A percentile compares a stretch with the other conserved stretches of the same genome.
Conservation (phyloP, 257 asterid species). For the Thymus quinquecostatus region DNA sequence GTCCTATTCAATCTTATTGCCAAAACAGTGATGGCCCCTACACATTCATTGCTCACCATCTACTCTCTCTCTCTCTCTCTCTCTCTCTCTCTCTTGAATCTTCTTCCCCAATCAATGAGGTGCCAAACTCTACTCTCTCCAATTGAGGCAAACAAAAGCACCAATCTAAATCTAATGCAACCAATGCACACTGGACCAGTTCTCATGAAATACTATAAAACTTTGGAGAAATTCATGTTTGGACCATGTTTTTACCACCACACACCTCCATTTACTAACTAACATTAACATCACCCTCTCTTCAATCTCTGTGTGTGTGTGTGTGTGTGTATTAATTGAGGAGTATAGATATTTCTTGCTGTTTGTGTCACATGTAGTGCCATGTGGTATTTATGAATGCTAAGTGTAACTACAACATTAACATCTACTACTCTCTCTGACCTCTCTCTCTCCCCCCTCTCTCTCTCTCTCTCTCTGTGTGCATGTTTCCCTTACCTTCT, state of each 20-base stretch:
- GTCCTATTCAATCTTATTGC: slow-evolving; percentile 30
- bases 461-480: background rate
- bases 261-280: background rate
- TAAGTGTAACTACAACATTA: slow-evolving; percentile 26
- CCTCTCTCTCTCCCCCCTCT: background rate
- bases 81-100: background rate
- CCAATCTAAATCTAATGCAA: background rate
- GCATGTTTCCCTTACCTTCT: slow-evolving; percentile 8
- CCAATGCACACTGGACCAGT: slow-evolving; percentile 28
- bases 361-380: slow-evolving; percentile 36
- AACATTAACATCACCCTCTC: background rate
- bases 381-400: slow-evolving; percentile 39
- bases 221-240: slow-evolving; percentile 14
- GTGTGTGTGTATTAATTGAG: slow-evolving; percentile 24
- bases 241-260: background rate
- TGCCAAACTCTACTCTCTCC: slow-evolving; percentile 28
- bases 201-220: background rate
- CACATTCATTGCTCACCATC: slow-evolving; percentile 42
- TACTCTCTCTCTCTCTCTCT: slow-evolving; percentile 20
- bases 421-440: slow-evolving; percentile 30
- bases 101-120: slow-evolving; percentile 17
- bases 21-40: slow-evolving; percentile 31
- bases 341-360: slow-evolving; percentile 9
- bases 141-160: slow-evolving; percentile 13
- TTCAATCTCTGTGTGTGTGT: background rate